Conservation (phyloP, 768 basidiomycete genomes). For the Omphalotus guepiniiformis region DNA sequence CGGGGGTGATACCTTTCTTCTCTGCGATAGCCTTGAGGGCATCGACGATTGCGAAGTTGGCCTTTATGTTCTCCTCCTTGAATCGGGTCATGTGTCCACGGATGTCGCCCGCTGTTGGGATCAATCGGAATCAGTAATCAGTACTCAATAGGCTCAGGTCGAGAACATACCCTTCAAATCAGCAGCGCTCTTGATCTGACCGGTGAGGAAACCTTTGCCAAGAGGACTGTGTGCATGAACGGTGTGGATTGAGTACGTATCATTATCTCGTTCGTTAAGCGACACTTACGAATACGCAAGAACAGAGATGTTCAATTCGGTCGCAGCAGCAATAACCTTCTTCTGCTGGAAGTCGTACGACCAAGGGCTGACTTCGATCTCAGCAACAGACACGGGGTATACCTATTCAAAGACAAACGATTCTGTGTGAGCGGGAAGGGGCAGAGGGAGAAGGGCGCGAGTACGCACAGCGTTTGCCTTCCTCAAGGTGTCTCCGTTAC, state of each 20-base stretch:
- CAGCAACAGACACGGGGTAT: conserved; percentile 52
- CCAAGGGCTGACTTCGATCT: conserved; percentile 67
- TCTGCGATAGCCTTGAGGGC: conserved; percentile 34
- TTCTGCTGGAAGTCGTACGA: conserved; percentile 50
- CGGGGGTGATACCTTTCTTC: conserved; percentile 38
- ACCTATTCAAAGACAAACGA: conserved; percentile 27
- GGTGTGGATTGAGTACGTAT: conserved; percentile 17
- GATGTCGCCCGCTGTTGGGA: conserved; percentile 33
- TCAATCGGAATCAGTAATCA: not conserved
- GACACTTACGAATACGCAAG: conserved; percentile 62
- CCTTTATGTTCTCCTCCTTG: conserved; percentile 39
- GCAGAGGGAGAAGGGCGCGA: not conserved
- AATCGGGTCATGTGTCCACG: conserved; percentile 38
- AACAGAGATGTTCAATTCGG: conserved; percentile 55
- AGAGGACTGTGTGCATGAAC: conserved; percentile 37
- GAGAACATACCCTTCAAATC: conserved; percentile 27
- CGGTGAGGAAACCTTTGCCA: conserved; percentile 50
- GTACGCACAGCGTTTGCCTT: conserved; percentile 27
- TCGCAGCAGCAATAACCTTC: conserved; percentile 50
- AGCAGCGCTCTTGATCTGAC: conserved; percentile 36
- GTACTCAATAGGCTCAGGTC: not conserved
- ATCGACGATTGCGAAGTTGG: conserved; percentile 43
- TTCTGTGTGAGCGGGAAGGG: not conserved
- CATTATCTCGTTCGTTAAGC: conserved; percentile 15
- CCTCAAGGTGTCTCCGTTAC: conserved; percentile 40